These are phyloP conservation scores for Populus ilicifolia DNA, from an alignment of 345 rosid genomes.

Conservation along the genomic window DNA sequence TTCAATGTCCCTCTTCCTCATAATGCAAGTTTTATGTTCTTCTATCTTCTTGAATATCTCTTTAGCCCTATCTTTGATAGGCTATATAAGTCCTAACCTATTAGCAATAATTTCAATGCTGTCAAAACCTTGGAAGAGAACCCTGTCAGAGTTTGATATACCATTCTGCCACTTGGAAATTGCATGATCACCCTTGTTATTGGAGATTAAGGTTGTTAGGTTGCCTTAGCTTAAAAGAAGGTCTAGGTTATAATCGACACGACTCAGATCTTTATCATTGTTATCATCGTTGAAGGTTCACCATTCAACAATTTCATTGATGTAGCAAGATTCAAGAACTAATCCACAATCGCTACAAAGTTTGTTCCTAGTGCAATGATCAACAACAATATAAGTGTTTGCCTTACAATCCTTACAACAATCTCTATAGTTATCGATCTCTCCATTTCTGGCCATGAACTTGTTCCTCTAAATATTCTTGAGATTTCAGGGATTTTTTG, in stretches of 20 bases:
- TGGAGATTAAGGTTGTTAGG: conserved; percentile 5
- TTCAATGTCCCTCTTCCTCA: conserved; percentile 9
- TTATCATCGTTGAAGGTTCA: conserved; percentile 13
- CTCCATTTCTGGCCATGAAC: background rate
- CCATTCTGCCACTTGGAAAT: background rate
- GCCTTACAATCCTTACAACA: conserved; percentile 15
- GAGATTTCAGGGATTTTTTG: background rate
- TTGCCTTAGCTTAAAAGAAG: background rate
- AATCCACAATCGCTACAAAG: conserved; percentile 13
- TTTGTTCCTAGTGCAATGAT: conserved; percentile 6
- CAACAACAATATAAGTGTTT: background rate
- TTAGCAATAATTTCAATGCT: conserved; percentile 11
- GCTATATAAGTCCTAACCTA: background rate
- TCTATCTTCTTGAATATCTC: conserved; percentile 19
- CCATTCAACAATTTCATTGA: conserved; percentile 12
- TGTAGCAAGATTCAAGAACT: conserved; percentile 1
- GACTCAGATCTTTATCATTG: conserved; percentile 16
- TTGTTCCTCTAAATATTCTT: background rate
- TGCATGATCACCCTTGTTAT: background rate
- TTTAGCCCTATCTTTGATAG: conserved; percentile 6
- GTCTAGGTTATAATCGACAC: background rate
- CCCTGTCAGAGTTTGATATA: background rate
- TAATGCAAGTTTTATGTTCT: background rate
- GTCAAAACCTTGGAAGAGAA: background rate
- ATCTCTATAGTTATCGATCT: background rate